These are phyloP conservation scores for Nannizzia gypsea DNA, from an alignment of 2,329 filamentous ascomycete species.

Conservation along the genomic window DNA sequence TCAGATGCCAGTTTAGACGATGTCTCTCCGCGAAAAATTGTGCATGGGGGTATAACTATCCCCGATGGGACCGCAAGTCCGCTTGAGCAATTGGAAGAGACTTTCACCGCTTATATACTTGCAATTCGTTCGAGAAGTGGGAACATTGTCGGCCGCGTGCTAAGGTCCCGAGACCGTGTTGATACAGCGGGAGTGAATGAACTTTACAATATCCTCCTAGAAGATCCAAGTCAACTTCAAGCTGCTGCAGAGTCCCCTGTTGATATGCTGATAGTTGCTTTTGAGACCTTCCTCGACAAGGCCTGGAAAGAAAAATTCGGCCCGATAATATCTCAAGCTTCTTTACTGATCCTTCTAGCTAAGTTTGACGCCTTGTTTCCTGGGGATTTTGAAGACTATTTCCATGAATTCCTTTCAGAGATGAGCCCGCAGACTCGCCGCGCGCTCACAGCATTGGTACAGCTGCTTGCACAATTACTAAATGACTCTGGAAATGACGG, in stretches of 20 bases:
- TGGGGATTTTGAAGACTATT: conserved; percentile 44
- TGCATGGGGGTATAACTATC: conserved; percentile 39
- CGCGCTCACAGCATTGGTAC: conserved; percentile 72
- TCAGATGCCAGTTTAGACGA: conserved; percentile 25
- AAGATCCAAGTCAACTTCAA: conserved; percentile 68
- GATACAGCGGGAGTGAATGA: conserved; percentile 78
- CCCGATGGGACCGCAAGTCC: conserved; percentile 49
- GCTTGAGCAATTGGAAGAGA: conserved; percentile 66
- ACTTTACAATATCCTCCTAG: conserved; percentile 76
- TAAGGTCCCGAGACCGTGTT: conserved; percentile 57
- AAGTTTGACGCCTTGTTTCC: conserved; percentile 34
- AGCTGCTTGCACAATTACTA: conserved; percentile 72
- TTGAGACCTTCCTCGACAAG: conserved; percentile 81
- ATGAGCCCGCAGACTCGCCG: conserved; percentile 52
- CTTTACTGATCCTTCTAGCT: conserved; percentile 60
- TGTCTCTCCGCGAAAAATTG: conserved; percentile 14
- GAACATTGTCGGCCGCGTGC: conserved; percentile 65
- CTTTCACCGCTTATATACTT: conserved; percentile 70
- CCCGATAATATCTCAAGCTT: conserved; percentile 60
- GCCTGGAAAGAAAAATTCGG: conserved; percentile 87
- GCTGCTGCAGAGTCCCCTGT: conserved; percentile 62
- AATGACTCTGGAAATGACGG: conserved; percentile 86
- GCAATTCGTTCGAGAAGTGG: conserved; percentile 76
- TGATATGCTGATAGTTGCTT: conserved; percentile 79
- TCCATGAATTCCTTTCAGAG: conserved; percentile 41